These are phyloP conservation scores for Thyridium curvatum DNA, from an alignment of 2,329 filamentous ascomycete genomes.

Conservation along the genomic window DNA sequence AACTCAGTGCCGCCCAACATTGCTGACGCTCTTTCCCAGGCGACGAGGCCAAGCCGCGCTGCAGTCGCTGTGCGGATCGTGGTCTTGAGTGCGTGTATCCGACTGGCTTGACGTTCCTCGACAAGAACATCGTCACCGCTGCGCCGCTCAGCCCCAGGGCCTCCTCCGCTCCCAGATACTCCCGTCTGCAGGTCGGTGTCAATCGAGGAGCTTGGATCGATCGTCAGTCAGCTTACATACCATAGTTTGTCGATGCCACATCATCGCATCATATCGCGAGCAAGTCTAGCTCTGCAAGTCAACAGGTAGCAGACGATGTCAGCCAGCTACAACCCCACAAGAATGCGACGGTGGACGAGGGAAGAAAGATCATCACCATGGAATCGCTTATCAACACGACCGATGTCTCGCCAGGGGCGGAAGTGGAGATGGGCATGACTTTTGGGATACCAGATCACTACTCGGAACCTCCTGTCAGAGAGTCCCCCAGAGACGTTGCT, in stretches of 20 bases:
- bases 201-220: background rate
- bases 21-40: constrained; percentile 22
- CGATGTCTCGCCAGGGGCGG: background rate
- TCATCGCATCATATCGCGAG: background rate
- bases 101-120: constrained; percentile 37
- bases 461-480: background rate
- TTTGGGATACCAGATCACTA: too few relatives aligned
- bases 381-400: background rate
- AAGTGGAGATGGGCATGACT: background rate
- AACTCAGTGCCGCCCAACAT: too few relatives aligned
- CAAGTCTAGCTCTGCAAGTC: background rate
- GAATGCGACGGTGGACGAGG: too few relatives aligned
- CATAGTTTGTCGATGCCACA: constrained; percentile 7
- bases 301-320: too few relatives aligned
- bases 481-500: too few relatives aligned
- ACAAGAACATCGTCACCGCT: constrained; percentile 39
- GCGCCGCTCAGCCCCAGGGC: constrained; percentile 4
- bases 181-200: constrained; percentile 9
- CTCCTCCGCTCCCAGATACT: constrained; percentile 5
- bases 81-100: constrained; percentile 42
- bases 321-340: background rate
- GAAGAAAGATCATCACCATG: too few relatives aligned
- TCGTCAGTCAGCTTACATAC: background rate
- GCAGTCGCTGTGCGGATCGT: constrained; percentile 38
- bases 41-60: constrained; percentile 43